Evolutionary conservation across 1,284 basidiomycete species (phyloP), one percentile per base, ranked within the genome.

Genomic region (Anthracocystis panici-leucophaei): DNA sequence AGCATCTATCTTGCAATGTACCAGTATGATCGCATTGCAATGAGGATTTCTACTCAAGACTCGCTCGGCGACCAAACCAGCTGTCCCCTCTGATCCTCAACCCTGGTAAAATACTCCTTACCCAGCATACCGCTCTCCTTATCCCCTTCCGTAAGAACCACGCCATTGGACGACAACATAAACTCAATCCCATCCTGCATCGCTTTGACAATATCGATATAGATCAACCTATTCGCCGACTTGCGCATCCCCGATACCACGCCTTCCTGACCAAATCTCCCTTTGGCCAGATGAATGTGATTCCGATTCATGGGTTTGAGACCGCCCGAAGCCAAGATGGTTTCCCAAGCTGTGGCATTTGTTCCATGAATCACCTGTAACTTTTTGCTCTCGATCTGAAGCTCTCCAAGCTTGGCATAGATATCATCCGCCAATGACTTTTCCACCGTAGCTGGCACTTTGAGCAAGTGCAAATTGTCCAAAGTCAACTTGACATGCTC

Each of bases 251-350:
- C 93, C 73, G 92, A 93, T 63, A 92, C 89, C 49, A 93, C 90
- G 10, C 89, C 89, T 2, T 81, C 57, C 8, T 92, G 87, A 52
- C 91, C 90, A 0, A 84, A 82, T 11, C 86, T 76, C 3, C 87
- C 88, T 84, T 92, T 91, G 0, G 94, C 93, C 12, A 95, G 88
- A 83, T 96, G 94, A 53, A 96, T 92, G 80, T 96, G 93, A 75
- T 93, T 94, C 27, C 94, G 88, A 16, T 86, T 88, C 94, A 95
- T 95, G 69, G 89, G 90, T n/a, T 91, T 93, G 16, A 96, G 86
- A 0, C 93, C 94, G 77, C 91, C 77, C 2, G 87, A 29, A 86
- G 60, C 57, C 1, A 63, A 51, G 48, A 85, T 85, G 27, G 40
- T 9, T 3, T 73, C 59, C 79, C 78, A 84, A 87, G 49, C 89